Conservation (phyloP, 2,329 filamentous ascomycete genomes). For the Nigrograna mackinnonii region DNA sequence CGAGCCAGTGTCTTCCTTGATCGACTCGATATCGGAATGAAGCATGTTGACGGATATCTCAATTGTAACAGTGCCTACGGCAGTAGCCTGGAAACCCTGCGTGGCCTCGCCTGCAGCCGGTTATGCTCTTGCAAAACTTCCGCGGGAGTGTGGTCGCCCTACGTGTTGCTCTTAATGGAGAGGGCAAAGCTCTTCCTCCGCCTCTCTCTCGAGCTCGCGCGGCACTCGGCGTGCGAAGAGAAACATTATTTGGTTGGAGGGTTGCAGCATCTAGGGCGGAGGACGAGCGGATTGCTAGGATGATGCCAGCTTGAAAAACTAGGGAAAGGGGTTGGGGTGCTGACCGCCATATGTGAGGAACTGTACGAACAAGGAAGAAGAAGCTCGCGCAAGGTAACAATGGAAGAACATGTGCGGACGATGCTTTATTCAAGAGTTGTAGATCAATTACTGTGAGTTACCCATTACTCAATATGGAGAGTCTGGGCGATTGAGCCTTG, state of each 20-base stretch:
- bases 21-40: constrained; percentile 1
- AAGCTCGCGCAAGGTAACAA: not conserved
- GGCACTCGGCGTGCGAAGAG: not conserved
- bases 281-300: not conserved
- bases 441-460: constrained; percentile 1
- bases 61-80: too few relatives aligned
- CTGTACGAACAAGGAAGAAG: constrained; percentile 1
- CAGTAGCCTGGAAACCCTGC: too few relatives aligned
- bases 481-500: not conserved
- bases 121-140: too few relatives aligned
- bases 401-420: not conserved
- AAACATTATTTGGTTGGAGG: constrained; percentile 1
- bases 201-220: not conserved
- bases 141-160: not conserved
- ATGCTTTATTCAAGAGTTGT: constrained; percentile 1
- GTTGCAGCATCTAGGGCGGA: not conserved
- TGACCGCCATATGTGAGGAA: not conserved
- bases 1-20: not conserved
- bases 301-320: constrained; percentile 1
- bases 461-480: constrained; percentile 1
- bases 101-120: too few relatives aligned
- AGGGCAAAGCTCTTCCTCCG: not conserved
- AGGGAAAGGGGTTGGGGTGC: not conserved
- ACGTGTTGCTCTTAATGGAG: constrained; percentile 1
- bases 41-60: too few relatives aligned